These are phyloP conservation scores for Trametes pubescens DNA, from an alignment of 1,284 basidiomycete genomes.

Conservation along the genomic window DNA sequence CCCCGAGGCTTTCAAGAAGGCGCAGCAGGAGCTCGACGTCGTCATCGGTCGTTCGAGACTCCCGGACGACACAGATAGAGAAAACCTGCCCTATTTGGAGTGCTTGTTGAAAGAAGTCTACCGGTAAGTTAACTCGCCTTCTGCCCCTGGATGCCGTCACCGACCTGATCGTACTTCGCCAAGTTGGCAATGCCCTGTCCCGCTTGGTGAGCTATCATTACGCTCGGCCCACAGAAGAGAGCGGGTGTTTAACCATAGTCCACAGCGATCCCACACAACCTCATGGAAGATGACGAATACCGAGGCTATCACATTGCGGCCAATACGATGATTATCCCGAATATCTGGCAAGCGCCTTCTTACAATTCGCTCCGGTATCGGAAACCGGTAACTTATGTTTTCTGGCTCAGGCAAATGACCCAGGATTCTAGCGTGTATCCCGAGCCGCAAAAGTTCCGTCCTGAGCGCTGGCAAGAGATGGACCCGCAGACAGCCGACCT, in stretches of 20 bases:
- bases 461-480: conserved; percentile 43
- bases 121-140: conserved; percentile 44
- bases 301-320: conserved; percentile 56
- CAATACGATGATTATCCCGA: conserved; percentile 55
- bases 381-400: background rate
- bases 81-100: conserved; percentile 62
- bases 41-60: conserved; percentile 56
- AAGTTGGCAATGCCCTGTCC: conserved; percentile 40
- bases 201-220: conserved; percentile 33
- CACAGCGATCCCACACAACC: conserved; percentile 55
- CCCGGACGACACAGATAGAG: conserved; percentile 55
- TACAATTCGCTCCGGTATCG: background rate
- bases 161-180: background rate
- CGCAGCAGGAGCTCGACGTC: conserved; percentile 61
- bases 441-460: conserved; percentile 40
- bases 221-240: background rate
- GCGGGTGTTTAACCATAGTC: background rate
- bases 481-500: conserved; percentile 33
- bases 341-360: conserved; percentile 50
- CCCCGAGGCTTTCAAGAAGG: conserved; percentile 57
- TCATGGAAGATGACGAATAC: conserved; percentile 58
- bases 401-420: conserved; percentile 41
- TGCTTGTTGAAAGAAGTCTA: conserved; percentile 58
- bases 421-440: conserved; percentile 38
- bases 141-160: background rate